Conservation (phyloP, 371 early-diverging fungal species). For the Lichtheimia ornata region DNA sequence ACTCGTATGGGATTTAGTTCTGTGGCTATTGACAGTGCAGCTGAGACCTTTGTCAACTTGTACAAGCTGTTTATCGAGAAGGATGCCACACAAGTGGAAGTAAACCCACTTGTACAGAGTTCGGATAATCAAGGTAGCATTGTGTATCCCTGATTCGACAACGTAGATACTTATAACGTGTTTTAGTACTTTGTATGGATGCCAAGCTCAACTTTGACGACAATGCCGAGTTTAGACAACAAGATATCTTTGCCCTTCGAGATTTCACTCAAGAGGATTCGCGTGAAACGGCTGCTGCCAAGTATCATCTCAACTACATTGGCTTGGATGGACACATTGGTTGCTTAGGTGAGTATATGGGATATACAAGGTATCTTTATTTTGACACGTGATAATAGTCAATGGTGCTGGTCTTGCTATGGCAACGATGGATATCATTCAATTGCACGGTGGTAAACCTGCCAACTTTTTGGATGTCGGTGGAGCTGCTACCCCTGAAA, state of each 20-base stretch:
- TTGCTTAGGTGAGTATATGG: constrained; percentile 53
- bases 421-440: constrained; percentile 99
- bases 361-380: background rate
- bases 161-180: no score
- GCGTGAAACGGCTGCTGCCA: constrained; percentile 96
- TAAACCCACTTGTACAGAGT: constrained; percentile 96
- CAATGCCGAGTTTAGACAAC: constrained; percentile 97
- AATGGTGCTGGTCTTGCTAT: constrained; percentile 99
- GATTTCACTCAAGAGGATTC: constrained; percentile 96
- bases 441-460: constrained; percentile 98
- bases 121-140: constrained; percentile 85
- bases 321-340: constrained; percentile 92
- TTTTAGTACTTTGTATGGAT: no score
- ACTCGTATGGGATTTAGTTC: constrained; percentile 88
- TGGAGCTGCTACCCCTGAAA: constrained; percentile 94
- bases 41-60: constrained; percentile 88
- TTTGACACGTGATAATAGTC: constrained; percentile 49
- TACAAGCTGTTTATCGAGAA: constrained; percentile 95
- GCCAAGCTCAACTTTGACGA: constrained; percentile 94
- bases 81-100: constrained; percentile 97
- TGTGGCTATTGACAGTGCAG: constrained; percentile 81
- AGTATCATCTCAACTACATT: constrained; percentile 98
- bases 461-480: constrained; percentile 99
- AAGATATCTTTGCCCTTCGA: constrained; percentile 85
- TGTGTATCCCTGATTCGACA: no score